A percentile compares a stretch with the other conserved stretches of the same genome.
phyloP scores from a whole-genome alignment of 164 flowering plant genomes.

The Saururus chinensis region DNA sequence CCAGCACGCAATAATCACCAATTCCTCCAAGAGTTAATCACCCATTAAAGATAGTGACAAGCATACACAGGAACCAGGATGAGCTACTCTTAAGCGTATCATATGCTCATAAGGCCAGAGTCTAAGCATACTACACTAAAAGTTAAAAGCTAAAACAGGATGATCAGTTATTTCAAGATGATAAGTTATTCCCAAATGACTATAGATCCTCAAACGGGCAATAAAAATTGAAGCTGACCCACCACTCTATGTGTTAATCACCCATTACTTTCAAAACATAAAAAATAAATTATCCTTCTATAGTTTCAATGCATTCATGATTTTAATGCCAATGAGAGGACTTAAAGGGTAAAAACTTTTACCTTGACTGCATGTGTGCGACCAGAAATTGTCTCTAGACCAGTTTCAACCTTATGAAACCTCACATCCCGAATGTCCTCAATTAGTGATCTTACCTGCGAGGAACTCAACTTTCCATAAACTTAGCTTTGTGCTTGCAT shows the following conservation, averaged over 20 bases:
- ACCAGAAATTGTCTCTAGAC: conserved; percentile 57
- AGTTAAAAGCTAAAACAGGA: no score
- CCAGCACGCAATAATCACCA: no score
- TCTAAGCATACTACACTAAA: no score
- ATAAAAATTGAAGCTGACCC: no score
- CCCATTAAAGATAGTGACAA: background rate
- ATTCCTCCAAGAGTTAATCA: background rate
- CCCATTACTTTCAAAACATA: background rate
- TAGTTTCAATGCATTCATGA: background rate
- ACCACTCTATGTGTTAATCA: background rate
- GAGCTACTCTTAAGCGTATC: no score
- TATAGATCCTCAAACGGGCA: no score
- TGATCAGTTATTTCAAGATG: no score
- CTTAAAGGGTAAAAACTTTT: no score
- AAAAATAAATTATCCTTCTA: no score
- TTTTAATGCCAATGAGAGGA: background rate
- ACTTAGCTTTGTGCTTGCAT: background rate
- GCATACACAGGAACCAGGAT: background rate
- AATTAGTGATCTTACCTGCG: conserved; percentile 69
- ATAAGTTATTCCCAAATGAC: no score
- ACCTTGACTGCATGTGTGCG: conserved; percentile 77
- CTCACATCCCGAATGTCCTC: conserved; percentile 82
- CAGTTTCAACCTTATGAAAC: conserved; percentile 74
- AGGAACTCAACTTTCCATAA: background rate
- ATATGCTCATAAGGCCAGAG: no score